phyloP scores from a whole-genome alignment of 305 asterid genomes.

The Fraxinus greggii region DNA sequence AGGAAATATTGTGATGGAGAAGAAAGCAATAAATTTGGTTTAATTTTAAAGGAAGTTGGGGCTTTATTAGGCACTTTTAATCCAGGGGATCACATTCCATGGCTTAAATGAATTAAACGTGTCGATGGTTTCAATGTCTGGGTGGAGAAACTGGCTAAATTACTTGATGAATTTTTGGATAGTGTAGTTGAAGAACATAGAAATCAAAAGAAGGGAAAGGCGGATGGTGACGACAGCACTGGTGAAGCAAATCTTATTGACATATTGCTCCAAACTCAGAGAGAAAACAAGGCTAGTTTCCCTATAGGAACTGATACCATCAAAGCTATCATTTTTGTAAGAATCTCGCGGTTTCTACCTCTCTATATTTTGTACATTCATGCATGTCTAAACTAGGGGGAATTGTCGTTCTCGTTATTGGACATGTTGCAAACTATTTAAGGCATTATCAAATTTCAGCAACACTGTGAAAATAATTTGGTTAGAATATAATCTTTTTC shows the following conservation, averaged over 20 bases:
- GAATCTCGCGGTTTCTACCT: not conserved
- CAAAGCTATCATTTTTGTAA: constrained; percentile 32
- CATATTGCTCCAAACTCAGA: constrained; percentile 30
- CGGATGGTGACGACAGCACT: not conserved
- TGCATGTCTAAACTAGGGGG: not conserved
- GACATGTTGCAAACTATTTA: not conserved
- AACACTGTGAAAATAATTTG: not conserved
- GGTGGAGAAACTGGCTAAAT: constrained; percentile 19
- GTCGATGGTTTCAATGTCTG: not conserved
- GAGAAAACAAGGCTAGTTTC: constrained; percentile 4
- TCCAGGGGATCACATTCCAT: constrained; percentile 30
- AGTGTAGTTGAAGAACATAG: constrained; percentile 24
- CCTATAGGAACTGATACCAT: constrained; percentile 20
- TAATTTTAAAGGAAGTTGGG: not conserved
- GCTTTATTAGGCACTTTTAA: constrained; percentile 24
- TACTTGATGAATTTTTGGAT: constrained; percentile 27
- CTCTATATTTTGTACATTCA: not conserved
- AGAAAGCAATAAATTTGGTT: constrained; percentile 22
- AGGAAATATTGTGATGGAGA: constrained; percentile 17
- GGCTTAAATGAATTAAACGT: constrained; percentile 28
- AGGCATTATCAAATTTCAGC: not conserved
- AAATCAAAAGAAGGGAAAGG: not conserved
- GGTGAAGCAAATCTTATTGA: constrained; percentile 22
- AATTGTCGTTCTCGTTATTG: not conserved
- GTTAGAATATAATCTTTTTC: not conserved